These are phyloP conservation scores for Tubosaeta sp. DNA, from an alignment of 768 basidiomycete genomes.

Conservation along the genomic window DNA sequence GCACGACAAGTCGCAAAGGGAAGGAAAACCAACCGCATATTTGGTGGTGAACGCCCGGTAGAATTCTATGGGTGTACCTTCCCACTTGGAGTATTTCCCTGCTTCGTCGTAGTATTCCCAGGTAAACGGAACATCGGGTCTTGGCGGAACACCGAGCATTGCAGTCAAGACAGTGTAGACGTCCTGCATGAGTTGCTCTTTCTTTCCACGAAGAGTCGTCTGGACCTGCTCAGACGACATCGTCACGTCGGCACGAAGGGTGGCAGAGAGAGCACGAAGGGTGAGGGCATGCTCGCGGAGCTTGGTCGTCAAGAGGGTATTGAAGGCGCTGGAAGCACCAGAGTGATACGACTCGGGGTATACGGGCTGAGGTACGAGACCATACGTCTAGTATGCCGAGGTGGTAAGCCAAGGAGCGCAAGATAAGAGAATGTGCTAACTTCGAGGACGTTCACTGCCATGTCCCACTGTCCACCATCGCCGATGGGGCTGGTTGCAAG, in stretches of 20 bases:
- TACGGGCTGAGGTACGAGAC: slow-evolving; percentile 76
- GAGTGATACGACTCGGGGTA: slow-evolving; percentile 88
- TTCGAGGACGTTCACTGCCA: slow-evolving; percentile 68
- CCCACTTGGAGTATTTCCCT: slow-evolving; percentile 70
- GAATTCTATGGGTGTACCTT: slow-evolving; percentile 78
- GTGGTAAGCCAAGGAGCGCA: slow-evolving; percentile 26
- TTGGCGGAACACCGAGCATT: slow-evolving; percentile 82
- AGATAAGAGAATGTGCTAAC: slow-evolving; percentile 27
- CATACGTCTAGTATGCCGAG: slow-evolving; percentile 54
- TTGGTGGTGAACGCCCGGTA: slow-evolving; percentile 61
- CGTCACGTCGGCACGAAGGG: slow-evolving; percentile 43
- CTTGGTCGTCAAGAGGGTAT: slow-evolving; percentile 81
- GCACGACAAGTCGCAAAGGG: neutral
- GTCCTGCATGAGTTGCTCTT: slow-evolving; percentile 80
- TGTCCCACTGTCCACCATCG: slow-evolving; percentile 96
- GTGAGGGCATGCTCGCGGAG: slow-evolving; percentile 87
- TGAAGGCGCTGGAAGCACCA: slow-evolving; percentile 65
- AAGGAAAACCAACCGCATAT: slow-evolving; percentile 43
- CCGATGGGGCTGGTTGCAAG: slow-evolving; percentile 74
- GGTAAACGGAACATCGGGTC: slow-evolving; percentile 61
- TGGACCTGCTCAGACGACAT: slow-evolving; percentile 46
- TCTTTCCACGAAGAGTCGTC: slow-evolving; percentile 68
- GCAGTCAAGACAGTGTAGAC: slow-evolving; percentile 82
- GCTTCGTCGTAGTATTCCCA: slow-evolving; percentile 90
- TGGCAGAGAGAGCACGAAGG: slow-evolving; percentile 59